These are phyloP conservation scores for Kokia cookei DNA, from an alignment of 441 rosid species.

Conservation along the genomic window DNA sequence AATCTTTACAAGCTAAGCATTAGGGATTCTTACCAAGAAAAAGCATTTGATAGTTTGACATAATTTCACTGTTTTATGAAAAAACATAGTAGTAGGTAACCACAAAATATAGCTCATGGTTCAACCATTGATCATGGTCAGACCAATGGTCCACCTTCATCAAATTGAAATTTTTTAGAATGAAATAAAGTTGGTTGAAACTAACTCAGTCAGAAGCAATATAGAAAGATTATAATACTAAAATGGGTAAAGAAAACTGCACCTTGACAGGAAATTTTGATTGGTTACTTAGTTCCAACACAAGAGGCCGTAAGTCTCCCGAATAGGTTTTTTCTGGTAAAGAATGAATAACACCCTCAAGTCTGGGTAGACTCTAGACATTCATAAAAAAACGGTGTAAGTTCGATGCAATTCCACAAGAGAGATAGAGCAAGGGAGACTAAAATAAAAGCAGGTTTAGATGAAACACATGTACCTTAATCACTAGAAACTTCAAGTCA, in stretches of 20 bases:
- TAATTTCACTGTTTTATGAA: neutral
- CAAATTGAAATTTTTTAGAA: neutral
- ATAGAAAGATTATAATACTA: neutral
- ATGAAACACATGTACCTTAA: constrained; percentile 49
- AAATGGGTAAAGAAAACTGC: constrained; percentile 13
- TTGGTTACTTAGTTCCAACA: constrained; percentile 70
- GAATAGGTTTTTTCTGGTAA: constrained; percentile 69
- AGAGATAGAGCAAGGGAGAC: constrained; percentile 3
- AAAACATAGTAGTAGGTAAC: neutral
- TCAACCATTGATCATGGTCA: neutral
- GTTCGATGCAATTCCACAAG: constrained; percentile 13
- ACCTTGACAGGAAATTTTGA: constrained; percentile 84
- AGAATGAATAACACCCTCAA: constrained; percentile 64
- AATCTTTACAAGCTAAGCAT: neutral
- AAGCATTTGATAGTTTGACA: neutral
- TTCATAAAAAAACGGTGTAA: constrained; percentile 6
- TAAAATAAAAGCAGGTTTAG: neutral
- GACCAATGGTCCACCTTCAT: neutral
- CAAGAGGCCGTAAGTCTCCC: constrained; percentile 75
- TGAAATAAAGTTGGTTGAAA: neutral
- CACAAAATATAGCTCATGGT: neutral
- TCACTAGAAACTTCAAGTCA: constrained; percentile 74
- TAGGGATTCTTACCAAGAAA: neutral
- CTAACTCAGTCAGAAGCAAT: neutral
- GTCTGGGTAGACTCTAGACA: constrained; percentile 81